Evolutionary conservation across 768 basidiomycete genomes (phyloP).

Genomic region (Lentinula raphanica): DNA sequence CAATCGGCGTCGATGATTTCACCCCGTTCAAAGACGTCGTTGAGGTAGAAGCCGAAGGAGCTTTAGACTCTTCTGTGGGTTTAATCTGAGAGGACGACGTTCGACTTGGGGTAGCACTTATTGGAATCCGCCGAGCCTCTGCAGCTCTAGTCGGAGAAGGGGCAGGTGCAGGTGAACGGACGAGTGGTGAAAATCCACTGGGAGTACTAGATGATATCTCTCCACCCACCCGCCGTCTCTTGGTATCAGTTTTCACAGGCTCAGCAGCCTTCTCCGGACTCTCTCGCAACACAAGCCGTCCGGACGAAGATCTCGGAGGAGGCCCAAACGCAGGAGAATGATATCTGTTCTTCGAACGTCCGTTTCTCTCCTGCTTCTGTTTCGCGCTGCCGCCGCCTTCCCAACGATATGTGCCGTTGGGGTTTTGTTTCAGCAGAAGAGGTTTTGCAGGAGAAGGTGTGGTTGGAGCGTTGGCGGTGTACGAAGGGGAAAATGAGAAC

Average conservation of each 20-base stretch:
- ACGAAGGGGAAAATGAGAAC: conserved; percentile 17
- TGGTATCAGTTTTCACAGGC: conserved; percentile 42
- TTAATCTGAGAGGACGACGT: conserved; percentile 10
- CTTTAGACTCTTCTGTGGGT: neutral
- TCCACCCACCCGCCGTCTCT: conserved; percentile 57
- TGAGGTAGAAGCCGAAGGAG: neutral
- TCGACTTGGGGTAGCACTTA: conserved; percentile 17
- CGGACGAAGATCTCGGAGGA: conserved; percentile 38
- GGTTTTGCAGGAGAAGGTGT: conserved; percentile 37
- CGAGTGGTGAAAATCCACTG: conserved; percentile 22
- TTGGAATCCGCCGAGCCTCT: conserved; percentile 31
- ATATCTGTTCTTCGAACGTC: conserved; percentile 54
- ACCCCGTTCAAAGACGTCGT: neutral
- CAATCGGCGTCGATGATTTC: neutral
- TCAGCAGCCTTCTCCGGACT: conserved; percentile 18
- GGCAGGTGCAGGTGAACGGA: conserved; percentile 29
- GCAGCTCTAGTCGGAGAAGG: conserved; percentile 27
- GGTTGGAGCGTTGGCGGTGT: conserved; percentile 16
- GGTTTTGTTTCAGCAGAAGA: conserved; percentile 60
- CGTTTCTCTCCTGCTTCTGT: conserved; percentile 34
- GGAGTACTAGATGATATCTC: conserved; percentile 29
- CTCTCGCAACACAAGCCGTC: conserved; percentile 30
- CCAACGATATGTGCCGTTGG: conserved; percentile 71
- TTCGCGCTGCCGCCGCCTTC: conserved; percentile 73
- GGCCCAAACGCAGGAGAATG: conserved; percentile 70